phyloP scores from a whole-genome alignment of 1,284 basidiomycete species.

The Cryptococcus sp. region DNA sequence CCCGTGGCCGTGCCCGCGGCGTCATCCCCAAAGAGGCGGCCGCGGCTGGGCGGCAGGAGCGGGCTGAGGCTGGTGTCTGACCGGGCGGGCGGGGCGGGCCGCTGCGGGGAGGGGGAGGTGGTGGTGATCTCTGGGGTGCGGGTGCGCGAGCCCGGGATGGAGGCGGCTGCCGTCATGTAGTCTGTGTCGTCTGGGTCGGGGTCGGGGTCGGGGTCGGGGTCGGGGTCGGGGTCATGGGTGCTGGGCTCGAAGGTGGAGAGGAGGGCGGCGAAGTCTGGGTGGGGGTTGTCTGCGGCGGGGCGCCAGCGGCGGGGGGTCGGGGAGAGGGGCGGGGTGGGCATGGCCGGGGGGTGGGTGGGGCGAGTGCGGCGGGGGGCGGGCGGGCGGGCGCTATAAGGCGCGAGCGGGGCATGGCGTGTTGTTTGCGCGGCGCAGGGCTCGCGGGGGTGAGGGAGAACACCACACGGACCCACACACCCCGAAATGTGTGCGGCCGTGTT shows the following conservation, averaged over 20 bases:
- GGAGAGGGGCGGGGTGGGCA: constrained; percentile 33
- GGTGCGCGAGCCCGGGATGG: background rate
- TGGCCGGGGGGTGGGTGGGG: too few species aligned
- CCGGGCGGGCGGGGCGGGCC: constrained; percentile 5
- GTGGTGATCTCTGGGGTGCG: constrained; percentile 30
- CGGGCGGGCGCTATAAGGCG: too few species aligned
- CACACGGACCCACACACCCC: too few species aligned
- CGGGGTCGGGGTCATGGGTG: background rate
- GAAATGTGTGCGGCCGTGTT: too few species aligned
- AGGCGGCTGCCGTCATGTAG: constrained; percentile 18
- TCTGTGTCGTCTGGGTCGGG: constrained; percentile 13
- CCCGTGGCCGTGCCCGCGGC: background rate
- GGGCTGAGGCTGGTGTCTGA: constrained; percentile 16
- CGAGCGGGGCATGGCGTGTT: too few species aligned
- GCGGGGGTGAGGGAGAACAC: too few species aligned
- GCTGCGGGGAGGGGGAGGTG: constrained; percentile 40
- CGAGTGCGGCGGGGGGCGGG: too few species aligned
- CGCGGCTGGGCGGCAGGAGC: constrained; percentile 14
- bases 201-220: background rate
- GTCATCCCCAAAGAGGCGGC: constrained; percentile 13
- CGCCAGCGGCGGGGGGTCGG: constrained; percentile 40
- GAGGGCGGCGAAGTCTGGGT: constrained; percentile 32
- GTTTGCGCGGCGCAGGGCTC: too few species aligned
- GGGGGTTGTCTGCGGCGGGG: constrained; percentile 19
- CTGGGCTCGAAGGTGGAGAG: constrained; percentile 20